Percentiles rank a stretch among this genome's conserved stretches.
Conservation (phyloP, 108 stramenopile genomes). For the Fragilaria crotonensis region DNA sequence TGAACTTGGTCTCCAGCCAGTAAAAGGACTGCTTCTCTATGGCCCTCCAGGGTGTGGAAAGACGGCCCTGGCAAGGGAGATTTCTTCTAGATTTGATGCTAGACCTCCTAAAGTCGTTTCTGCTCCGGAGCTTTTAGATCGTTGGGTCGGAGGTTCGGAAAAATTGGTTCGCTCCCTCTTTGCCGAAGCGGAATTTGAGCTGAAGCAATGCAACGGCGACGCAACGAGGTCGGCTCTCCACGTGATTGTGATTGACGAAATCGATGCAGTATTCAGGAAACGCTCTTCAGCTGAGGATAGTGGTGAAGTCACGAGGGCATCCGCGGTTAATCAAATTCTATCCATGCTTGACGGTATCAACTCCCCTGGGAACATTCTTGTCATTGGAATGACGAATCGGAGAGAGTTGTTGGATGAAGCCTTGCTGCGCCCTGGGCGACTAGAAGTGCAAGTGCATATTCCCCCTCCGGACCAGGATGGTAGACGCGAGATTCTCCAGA, state of each 20-base stretch:
- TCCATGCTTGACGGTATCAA: slow-evolving; percentile 99
- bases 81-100: slow-evolving; percentile 79
- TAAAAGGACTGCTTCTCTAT: slow-evolving; percentile 65
- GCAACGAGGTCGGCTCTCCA: slow-evolving; percentile 70
- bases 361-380: slow-evolving; percentile 96
- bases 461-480: background rate
- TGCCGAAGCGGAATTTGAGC: slow-evolving; percentile 89
- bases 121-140: slow-evolving; percentile 93
- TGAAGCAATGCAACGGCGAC: slow-evolving; percentile 61
- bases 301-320: slow-evolving; percentile 88
- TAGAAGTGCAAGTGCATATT: slow-evolving; percentile 93
- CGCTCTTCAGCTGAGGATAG: slow-evolving; percentile 89
- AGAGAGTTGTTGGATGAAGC: slow-evolving; percentile 99
- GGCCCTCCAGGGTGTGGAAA: slow-evolving; percentile 90
- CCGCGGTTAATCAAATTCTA: slow-evolving; percentile 97
- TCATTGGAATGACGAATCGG: slow-evolving; percentile 99
- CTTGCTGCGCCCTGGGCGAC: slow-evolving; percentile 94
- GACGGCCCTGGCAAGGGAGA: slow-evolving; percentile 87
- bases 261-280: slow-evolving; percentile 98
- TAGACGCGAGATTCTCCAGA: slow-evolving; percentile 52
- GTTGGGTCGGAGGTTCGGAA: slow-evolving; percentile 93
- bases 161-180: slow-evolving; percentile 89
- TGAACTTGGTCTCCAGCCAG: slow-evolving; percentile 78
- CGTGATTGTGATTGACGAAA: slow-evolving; percentile 99
- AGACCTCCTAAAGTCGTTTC: slow-evolving; percentile 88